Evolutionary conservation across 495 filamentous ascomycete species (phyloP).

Genomic region (Tuber brumale): DNA sequence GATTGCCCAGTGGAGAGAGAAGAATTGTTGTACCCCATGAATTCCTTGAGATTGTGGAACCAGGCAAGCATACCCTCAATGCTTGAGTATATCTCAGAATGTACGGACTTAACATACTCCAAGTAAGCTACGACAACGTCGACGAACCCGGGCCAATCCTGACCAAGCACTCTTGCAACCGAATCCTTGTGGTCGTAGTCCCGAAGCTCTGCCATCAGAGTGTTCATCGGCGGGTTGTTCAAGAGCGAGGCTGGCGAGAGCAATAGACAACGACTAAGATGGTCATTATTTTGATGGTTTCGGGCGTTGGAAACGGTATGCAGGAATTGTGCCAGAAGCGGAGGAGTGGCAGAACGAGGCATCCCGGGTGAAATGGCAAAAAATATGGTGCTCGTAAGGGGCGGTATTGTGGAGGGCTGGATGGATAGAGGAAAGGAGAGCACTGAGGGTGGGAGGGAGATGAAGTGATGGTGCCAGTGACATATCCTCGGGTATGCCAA

Average conservation of each 20-base stretch:
- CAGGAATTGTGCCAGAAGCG: conserved; percentile 18
- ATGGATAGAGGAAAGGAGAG: neutral
- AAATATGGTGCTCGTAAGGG: neutral
- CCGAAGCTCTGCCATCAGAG: conserved; percentile 24
- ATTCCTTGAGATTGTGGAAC: conserved; percentile 20
- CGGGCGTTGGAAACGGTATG: conserved; percentile 25
- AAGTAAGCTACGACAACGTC: conserved; percentile 36
- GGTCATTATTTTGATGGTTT: conserved; percentile 16
- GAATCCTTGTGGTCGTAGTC: conserved; percentile 17
- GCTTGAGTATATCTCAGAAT: conserved; percentile 19
- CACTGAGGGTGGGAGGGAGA: neutral
- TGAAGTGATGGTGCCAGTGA: neutral
- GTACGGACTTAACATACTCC: conserved; percentile 21
- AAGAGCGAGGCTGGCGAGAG: conserved; percentile 23
- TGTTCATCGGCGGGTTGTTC: conserved; percentile 29
- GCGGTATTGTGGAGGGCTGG: neutral
- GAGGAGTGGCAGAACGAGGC: conserved; percentile 15
- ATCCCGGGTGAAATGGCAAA: conserved; percentile 11
- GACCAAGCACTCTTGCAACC: conserved; percentile 17
- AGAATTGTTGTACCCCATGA: conserved; percentile 22
- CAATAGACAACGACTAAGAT: conserved; percentile 21
- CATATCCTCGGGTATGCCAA: neutral
- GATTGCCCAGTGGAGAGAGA: neutral
- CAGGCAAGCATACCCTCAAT: conserved; percentile 15
- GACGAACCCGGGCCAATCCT: conserved; percentile 36